Evolutionary conservation across 176 grass and related monocot genomes (phyloP), one percentile per base, ranked within the genome.

Genomic region (Phoenix dactylifera): DNA sequence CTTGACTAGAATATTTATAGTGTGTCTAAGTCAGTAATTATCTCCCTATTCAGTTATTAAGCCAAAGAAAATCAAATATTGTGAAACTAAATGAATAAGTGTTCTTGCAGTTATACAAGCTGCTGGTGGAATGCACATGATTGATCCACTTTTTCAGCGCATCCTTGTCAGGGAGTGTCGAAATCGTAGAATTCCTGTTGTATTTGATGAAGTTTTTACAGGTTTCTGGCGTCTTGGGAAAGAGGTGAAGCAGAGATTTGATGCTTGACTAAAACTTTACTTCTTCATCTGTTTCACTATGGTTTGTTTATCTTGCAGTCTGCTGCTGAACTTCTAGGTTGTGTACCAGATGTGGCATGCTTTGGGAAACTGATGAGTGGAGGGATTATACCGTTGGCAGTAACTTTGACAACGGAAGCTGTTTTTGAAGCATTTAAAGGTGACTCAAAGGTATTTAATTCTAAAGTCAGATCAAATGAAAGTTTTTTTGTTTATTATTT

Each of bases 341-440:
- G 87, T 76, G 62, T 59, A n/a, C 93, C 87, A 26, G 93, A 97
- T 84, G 74, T 88, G 19, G 76, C 84, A 44, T 97, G 93, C 79
- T 97, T 85, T 71, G 93, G 80, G n/a, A 97, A 97, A 78, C 57
- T 97, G 64, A 80, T 97, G 93, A 97, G 81, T 62, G 93, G 84
- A 52, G 93, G 87, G 10, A 65, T 91, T 74, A 56, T 97, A 51
- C 93, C 87, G 58, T 76, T 97, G 69, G 87, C 93, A 22, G 87
- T 65, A 57, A 97, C 87, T 4, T 53, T 97, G 69, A 59, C 84
- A 57, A 92, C 84, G 0, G 93, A 97, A 74, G 73, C 80, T 76
- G 65, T 92, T 75, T 97, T 91, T 76, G 72, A 88, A 69, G 79
- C 80, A 52, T 97, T 97, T 73, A 72, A 62, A 76, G 73, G 93